Conservation (phyloP, 148 eudicot species). For the Oxyria digyna region DNA sequence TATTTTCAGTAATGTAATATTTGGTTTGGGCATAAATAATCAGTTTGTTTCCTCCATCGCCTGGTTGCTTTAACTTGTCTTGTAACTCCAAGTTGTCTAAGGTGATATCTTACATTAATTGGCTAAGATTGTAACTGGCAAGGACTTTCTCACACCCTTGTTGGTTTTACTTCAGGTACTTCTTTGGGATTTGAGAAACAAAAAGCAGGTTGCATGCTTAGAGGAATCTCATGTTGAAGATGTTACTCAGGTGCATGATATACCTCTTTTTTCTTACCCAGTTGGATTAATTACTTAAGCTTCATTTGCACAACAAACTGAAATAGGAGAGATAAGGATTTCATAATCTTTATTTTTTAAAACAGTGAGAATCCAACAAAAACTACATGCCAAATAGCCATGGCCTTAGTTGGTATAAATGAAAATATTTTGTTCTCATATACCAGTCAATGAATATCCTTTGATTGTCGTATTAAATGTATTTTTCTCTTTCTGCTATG, state of each 20-base stretch:
- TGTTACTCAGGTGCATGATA: slow-evolving; percentile 67
- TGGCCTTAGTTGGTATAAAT: not conserved
- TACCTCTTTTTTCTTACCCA: not conserved
- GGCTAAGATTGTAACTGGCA: not conserved
- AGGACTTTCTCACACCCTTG: not conserved
- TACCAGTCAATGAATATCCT: not conserved
- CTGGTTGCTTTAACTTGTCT: not conserved
- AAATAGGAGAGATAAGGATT: not conserved
- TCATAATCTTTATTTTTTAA: not conserved
- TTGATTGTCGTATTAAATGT: not conserved
- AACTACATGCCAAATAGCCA: not conserved
- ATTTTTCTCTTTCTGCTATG: not conserved
- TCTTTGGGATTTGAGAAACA: slow-evolving; percentile 92
- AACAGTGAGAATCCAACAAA: not conserved
- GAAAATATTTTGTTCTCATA: not conserved
- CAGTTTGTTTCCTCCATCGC: not conserved
- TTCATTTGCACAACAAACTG: not conserved
- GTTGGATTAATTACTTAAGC: not conserved
- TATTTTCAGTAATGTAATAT: not conserved
- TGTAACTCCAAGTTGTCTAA: not conserved
- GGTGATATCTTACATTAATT: not conserved
- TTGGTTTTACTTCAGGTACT: slow-evolving; percentile 33
- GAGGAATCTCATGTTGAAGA: slow-evolving; percentile 96
- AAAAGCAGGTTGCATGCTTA: slow-evolving; percentile 78
- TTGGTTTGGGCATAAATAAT: not conserved